These are phyloP conservation scores for Penicillium arizonense DNA, from an alignment of 495 filamentous ascomycete species.

Conservation along the genomic window DNA sequence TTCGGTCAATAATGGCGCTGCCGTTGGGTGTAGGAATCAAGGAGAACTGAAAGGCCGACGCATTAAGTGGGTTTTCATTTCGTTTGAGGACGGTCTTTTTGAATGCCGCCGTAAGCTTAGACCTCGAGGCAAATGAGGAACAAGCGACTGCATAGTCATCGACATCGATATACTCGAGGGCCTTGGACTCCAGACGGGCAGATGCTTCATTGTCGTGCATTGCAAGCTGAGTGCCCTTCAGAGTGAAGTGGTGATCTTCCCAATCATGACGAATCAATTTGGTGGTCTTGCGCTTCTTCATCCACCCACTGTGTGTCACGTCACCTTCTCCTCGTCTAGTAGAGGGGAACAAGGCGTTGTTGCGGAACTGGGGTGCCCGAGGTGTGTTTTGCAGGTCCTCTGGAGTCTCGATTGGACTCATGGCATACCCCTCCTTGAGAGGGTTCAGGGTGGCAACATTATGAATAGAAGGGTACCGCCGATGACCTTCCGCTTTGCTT, in stretches of 20 bases:
- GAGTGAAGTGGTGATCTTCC: constrained; percentile 84
- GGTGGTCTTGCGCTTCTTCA: constrained; percentile 93
- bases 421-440: constrained; percentile 13
- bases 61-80: constrained; percentile 44
- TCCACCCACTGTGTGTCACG: constrained; percentile 73
- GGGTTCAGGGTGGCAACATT: constrained; percentile 2
- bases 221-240: constrained; percentile 77
- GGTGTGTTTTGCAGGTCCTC: constrained; percentile 30
- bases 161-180: constrained; percentile 84
- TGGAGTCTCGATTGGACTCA: constrained; percentile 31
- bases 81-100: constrained; percentile 75
- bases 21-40: constrained; percentile 69
- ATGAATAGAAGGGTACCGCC: constrained; percentile 10
- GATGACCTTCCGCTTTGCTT: constrained; percentile 15
- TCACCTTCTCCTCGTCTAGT: constrained; percentile 22
- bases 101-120: constrained; percentile 84
- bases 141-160: constrained; percentile 95
- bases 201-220: constrained; percentile 70
- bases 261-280: constrained; percentile 89
- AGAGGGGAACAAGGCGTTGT: constrained; percentile 21
- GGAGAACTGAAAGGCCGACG: constrained; percentile 83
- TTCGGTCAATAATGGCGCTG: constrained; percentile 51
- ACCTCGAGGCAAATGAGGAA: constrained; percentile 66
- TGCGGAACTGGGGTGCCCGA: constrained; percentile 20
- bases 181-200: constrained; percentile 42